Conservation (phyloP, 805 yeast species). For the Myxozyma vanderwaltii region DNA sequence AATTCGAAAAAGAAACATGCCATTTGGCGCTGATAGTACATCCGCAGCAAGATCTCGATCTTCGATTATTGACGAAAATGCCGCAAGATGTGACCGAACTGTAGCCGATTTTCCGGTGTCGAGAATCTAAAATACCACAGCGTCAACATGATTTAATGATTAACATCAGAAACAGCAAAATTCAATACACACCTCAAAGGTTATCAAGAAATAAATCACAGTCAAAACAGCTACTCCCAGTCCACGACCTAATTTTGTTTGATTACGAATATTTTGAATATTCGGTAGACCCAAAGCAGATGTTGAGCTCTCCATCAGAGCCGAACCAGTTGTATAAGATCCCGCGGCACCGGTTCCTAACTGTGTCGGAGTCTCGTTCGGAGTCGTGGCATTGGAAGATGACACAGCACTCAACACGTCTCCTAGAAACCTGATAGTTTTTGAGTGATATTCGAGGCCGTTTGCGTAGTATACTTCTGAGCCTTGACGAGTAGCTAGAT, state of each 20-base stretch:
- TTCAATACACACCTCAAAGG: slow-evolving; percentile 18
- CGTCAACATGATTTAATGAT: not conserved
- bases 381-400: not conserved
- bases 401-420: slow-evolving; percentile 24
- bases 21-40: slow-evolving; percentile 27
- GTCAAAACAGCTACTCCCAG: slow-evolving; percentile 28
- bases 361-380: not conserved
- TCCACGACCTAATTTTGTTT: slow-evolving; percentile 24
- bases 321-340: not conserved
- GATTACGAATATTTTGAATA: slow-evolving; percentile 14
- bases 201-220: slow-evolving; percentile 28
- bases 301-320: not conserved
- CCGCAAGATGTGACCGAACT: slow-evolving; percentile 31
- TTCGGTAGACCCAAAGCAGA: slow-evolving; percentile 2
- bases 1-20: slow-evolving; percentile 28
- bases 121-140: slow-evolving; percentile 6
- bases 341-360: not conserved
- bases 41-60: slow-evolving; percentile 31
- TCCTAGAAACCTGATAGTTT: slow-evolving; percentile 23
- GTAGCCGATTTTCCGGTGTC: slow-evolving; percentile 29
- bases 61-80: slow-evolving; percentile 28
- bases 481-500: slow-evolving; percentile 13
- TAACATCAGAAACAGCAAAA: not conserved
- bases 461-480: slow-evolving; percentile 21
- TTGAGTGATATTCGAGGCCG: slow-evolving; percentile 29